These are phyloP conservation scores for Peterozyma xylosa DNA, from an alignment of 805 yeast species.

Conservation along the genomic window DNA sequence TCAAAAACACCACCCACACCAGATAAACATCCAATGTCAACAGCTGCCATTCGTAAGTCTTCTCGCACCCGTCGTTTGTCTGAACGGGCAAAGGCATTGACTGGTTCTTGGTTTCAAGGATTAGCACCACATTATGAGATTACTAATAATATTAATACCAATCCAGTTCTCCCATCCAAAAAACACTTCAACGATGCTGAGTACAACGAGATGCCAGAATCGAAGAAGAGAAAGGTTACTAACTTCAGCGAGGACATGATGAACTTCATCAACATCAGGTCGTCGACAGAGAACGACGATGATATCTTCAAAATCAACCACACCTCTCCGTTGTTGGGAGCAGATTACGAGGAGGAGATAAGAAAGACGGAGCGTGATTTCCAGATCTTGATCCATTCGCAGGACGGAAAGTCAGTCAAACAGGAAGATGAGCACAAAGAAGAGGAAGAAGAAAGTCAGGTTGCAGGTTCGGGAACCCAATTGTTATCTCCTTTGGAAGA, in stretches of 20 bases:
- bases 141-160: neutral
- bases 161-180: no score
- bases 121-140: neutral
- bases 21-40: neutral
- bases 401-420: neutral
- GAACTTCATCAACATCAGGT: neutral
- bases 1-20: no score
- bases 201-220: neutral
- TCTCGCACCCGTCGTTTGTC: constrained; percentile 12
- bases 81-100: constrained; percentile 8
- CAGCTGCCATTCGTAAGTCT: constrained; percentile 10
- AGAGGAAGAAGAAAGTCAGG: neutral
- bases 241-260: neutral
- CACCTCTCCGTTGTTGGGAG: neutral
- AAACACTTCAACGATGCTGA: no score
- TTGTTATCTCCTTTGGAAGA: neutral
- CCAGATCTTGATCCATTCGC: no score
- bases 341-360: neutral
- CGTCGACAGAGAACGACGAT: neutral
- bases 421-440: neutral
- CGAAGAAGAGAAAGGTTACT: neutral
- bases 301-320: neutral
- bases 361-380: no score
- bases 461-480: neutral
- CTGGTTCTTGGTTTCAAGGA: neutral